Conservation (phyloP, 1,284 basidiomycete species). For the Puccinia coronata region DNA sequence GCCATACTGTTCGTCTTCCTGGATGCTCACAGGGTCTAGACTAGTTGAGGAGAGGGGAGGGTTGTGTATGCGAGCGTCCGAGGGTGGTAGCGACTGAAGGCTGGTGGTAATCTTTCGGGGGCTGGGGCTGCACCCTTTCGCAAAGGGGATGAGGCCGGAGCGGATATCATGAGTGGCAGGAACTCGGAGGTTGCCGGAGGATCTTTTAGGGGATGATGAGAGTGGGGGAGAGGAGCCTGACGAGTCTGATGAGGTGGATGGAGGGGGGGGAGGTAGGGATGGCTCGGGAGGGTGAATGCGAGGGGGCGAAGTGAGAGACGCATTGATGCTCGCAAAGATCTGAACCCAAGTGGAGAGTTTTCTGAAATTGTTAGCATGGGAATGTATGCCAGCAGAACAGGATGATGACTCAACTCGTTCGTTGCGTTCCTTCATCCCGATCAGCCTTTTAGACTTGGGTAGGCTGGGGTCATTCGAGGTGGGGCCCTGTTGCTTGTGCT, state of each 20-base stretch:
- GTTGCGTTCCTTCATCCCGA: slow-evolving; percentile 43
- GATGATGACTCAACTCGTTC: slow-evolving; percentile 32
- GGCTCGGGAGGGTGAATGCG: slow-evolving; percentile 1
- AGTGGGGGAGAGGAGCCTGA: slow-evolving; percentile 3
- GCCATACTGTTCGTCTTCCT: slow-evolving; percentile 16
- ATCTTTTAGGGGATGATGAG: background rate
- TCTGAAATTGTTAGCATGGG: background rate
- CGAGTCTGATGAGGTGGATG: slow-evolving; percentile 22
- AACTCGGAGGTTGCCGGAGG: background rate
- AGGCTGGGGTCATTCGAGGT: background rate
- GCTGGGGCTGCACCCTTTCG: slow-evolving; percentile 36
- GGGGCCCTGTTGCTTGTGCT: background rate
- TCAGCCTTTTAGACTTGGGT: slow-evolving; percentile 26
- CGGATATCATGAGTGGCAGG: background rate
- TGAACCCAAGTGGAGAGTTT: background rate
- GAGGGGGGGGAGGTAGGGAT: slow-evolving; percentile 21
- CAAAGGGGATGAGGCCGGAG: slow-evolving; percentile 45
- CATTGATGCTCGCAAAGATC: slow-evolving; percentile 44
- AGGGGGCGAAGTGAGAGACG: slow-evolving; percentile 20
- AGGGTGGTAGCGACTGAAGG: background rate
- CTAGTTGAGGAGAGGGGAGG: background rate
- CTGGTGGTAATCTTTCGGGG: slow-evolving; percentile 21
- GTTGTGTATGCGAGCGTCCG: background rate
- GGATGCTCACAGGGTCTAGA: background rate
- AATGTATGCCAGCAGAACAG: background rate